A percentile compares a stretch with the other conserved stretches of the same genome.
These are phyloP conservation scores for Daldinia sp. DNA, from an alignment of 2,329 filamentous ascomycete species.

Conservation along the genomic window DNA sequence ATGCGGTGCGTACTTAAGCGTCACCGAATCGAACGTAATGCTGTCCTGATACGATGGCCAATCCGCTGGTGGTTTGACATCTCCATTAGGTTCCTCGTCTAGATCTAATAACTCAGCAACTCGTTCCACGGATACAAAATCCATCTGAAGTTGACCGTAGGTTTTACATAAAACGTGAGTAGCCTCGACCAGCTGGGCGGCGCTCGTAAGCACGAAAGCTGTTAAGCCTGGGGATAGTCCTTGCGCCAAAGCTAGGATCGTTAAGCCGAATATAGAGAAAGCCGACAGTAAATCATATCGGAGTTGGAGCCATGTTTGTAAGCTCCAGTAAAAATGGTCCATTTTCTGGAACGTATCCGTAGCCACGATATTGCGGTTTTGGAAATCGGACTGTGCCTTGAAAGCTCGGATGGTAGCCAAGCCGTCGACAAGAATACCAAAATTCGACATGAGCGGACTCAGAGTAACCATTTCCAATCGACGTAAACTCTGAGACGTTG, in stretches of 20 bases:
- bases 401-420: constrained; percentile 88
- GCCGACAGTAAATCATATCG: constrained; percentile 79
- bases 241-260: constrained; percentile 76
- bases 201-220: constrained; percentile 82
- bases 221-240: constrained; percentile 80
- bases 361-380: constrained; percentile 78
- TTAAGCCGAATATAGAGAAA: constrained; percentile 75
- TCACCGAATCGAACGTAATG: constrained; percentile 79
- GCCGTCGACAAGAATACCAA: constrained; percentile 85
- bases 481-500: constrained; percentile 82
- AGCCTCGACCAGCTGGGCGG: constrained; percentile 71
- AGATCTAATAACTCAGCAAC: constrained; percentile 83
- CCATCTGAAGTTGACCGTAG: constrained; percentile 88
- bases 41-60: constrained; percentile 80
- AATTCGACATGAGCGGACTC: constrained; percentile 90
- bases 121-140: constrained; percentile 89
- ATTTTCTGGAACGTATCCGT: constrained; percentile 92
- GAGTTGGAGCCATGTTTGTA: constrained; percentile 85
- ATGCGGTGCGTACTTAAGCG: constrained; percentile 79
- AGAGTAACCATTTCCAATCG: constrained; percentile 90
- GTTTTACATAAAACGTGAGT: constrained; percentile 79
- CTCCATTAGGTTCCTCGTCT: constrained; percentile 75
- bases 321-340: constrained; percentile 94
- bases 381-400: constrained; percentile 79
- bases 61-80: constrained; percentile 72